phyloP scores from a whole-genome alignment of 2,329 filamentous ascomycete genomes.

The Diaporthe sp. region DNA sequence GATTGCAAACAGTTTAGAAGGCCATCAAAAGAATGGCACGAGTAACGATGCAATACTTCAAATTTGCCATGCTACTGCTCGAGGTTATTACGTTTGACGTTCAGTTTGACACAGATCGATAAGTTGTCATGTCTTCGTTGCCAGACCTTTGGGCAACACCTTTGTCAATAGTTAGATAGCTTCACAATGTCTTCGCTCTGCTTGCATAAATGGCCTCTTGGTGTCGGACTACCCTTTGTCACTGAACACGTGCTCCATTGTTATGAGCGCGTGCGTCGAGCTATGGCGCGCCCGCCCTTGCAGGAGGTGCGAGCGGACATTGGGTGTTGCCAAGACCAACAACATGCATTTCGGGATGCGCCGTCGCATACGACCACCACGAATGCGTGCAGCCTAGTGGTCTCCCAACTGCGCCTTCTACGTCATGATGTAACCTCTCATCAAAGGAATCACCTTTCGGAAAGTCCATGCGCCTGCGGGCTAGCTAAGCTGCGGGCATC shows the following conservation, averaged over 20 bases:
- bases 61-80: not conserved
- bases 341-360: slow-evolving; percentile 9
- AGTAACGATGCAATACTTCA: no score
- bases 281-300: not conserved
- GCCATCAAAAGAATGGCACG: not conserved
- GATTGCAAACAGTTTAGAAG: not conserved
- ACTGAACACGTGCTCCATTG: not conserved
- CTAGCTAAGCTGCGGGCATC: slow-evolving; percentile 1
- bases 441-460: slow-evolving; percentile 2
- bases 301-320: not conserved
- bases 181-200: not conserved
- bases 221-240: no score
- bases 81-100: not conserved
- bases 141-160: not conserved
- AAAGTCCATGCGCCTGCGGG: not conserved
- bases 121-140: not conserved
- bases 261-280: not conserved
- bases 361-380: slow-evolving; percentile 7
- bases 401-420: slow-evolving; percentile 17
- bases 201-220: not conserved
- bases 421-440: slow-evolving; percentile 24
- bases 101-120: not conserved
- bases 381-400: slow-evolving; percentile 10
- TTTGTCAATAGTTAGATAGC: not conserved
- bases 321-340: slow-evolving; percentile 14